phyloP scores from a whole-genome alignment of 345 rosid species.

The Salix brachista region DNA sequence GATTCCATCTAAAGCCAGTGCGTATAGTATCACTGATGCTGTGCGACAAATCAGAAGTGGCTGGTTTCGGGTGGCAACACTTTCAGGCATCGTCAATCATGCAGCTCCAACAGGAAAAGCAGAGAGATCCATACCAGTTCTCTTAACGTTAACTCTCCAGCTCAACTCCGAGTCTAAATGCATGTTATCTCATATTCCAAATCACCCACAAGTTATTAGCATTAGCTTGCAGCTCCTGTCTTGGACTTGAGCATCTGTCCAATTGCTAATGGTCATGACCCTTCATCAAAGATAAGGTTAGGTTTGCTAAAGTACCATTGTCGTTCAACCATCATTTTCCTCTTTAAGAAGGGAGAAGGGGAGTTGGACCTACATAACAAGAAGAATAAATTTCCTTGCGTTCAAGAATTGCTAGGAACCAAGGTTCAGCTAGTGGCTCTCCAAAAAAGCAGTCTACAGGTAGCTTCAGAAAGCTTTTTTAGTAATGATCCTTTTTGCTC shows the following conservation, averaged over 20 bases:
- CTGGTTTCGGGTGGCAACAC: background rate
- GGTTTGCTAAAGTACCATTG: background rate
- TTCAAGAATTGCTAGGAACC: background rate
- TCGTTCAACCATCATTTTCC: background rate
- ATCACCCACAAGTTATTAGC: background rate
- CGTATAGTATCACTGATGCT: background rate
- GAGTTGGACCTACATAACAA: background rate
- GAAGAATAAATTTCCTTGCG: background rate
- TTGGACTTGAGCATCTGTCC: background rate
- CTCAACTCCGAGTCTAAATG: background rate
- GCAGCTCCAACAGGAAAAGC: background rate
- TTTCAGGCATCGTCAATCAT: background rate
- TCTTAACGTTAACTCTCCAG: background rate
- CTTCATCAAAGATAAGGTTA: background rate
- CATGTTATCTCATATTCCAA: background rate
- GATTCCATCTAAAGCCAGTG: background rate
- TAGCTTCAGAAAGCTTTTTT: slow-evolving; percentile 7
- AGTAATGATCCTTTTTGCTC: slow-evolving; percentile 62
- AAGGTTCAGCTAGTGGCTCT: background rate
- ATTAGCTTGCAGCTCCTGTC: background rate
- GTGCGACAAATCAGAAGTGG: background rate
- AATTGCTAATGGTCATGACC: background rate
- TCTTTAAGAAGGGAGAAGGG: background rate
- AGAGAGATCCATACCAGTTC: background rate
- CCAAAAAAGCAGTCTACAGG: background rate